These are phyloP conservation scores for Boletus bicolor DNA, from an alignment of 768 basidiomycete genomes.

Conservation along the genomic window DNA sequence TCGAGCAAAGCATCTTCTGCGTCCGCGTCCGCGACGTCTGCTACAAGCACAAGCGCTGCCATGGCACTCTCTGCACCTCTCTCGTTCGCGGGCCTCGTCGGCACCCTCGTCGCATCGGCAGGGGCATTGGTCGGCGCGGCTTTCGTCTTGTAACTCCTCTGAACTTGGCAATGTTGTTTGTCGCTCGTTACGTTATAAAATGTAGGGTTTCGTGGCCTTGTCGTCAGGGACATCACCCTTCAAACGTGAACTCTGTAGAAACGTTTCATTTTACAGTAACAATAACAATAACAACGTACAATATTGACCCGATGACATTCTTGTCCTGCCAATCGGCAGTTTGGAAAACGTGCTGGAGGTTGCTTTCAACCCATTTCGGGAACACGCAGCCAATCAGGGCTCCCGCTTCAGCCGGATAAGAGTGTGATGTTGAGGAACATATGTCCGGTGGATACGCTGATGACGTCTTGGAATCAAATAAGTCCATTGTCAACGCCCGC, in stretches of 20 bases:
- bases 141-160: constrained; percentile 17
- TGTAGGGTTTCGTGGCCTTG: background rate
- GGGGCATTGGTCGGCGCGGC: constrained; percentile 27
- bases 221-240: too few species aligned
- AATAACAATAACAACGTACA: background rate
- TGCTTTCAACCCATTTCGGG: too few species aligned
- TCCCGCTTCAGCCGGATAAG: too few species aligned
- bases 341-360: too few species aligned
- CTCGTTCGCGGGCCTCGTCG: constrained; percentile 17
- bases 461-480: background rate
- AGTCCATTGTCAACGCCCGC: too few species aligned
- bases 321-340: too few species aligned
- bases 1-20: background rate
- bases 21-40: background rate
- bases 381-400: too few species aligned
- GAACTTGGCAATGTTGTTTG: background rate
- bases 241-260: background rate
- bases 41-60: constrained; percentile 15
- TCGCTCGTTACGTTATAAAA: background rate
- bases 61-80: constrained; percentile 12
- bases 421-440: too few species aligned
- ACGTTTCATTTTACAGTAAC: background rate
- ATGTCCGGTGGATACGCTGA: background rate
- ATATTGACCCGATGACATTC: too few species aligned
- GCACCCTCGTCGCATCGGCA: constrained; percentile 25